Evolutionary conservation across 2,329 filamentous ascomycete species (phyloP).

Genomic region (Escovopsis sp.): DNA sequence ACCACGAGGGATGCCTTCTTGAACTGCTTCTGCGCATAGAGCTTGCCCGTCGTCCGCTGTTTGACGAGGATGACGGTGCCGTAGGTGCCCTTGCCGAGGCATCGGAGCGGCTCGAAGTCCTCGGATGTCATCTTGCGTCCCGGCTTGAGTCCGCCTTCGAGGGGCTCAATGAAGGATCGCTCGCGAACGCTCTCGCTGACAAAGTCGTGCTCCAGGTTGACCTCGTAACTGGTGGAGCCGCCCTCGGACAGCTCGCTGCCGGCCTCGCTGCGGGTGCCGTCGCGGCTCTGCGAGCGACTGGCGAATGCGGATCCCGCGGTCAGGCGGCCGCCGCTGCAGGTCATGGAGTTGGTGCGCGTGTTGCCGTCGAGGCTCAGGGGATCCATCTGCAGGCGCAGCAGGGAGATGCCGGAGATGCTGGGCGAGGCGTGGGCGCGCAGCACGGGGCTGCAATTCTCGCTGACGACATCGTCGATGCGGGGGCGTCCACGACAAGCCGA

Average conservation of each 20-base stretch:
- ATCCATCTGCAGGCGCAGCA: conserved; percentile 69
- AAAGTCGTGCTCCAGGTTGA: conserved; percentile 74
- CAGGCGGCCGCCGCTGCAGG: conserved; percentile 32
- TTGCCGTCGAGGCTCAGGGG: conserved; percentile 50
- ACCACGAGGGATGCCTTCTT: conserved; percentile 92
- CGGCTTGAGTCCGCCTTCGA: conserved; percentile 40
- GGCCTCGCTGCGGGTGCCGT: conserved; percentile 36
- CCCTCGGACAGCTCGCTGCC: conserved; percentile 52
- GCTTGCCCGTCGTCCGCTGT: conserved; percentile 69
- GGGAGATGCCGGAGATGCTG: conserved; percentile 60
- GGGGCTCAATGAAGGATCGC: conserved; percentile 27
- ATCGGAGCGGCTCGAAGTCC: conserved; percentile 82
- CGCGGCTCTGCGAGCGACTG: conserved; percentile 38
- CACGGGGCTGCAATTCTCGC: conserved; percentile 47
- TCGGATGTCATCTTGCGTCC: conserved; percentile 76
- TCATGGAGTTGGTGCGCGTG: conserved; percentile 41
- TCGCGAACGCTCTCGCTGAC: conserved; percentile 49
- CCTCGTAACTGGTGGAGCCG: conserved; percentile 62
- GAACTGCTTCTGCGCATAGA: conserved; percentile 97
- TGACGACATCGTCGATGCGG: conserved; percentile 41
- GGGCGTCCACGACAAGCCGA: conserved; percentile 24
- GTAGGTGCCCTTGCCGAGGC: conserved; percentile 90
- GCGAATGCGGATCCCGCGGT: conserved; percentile 29
- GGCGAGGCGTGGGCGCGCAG: conserved; percentile 39
- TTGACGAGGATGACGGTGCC: conserved; percentile 90